Percentiles rank a stretch among this genome's conserved stretches.
phyloP scores from a whole-genome alignment of 2,329 filamentous ascomycete genomes.

The Aspergillus aculeatus region DNA sequence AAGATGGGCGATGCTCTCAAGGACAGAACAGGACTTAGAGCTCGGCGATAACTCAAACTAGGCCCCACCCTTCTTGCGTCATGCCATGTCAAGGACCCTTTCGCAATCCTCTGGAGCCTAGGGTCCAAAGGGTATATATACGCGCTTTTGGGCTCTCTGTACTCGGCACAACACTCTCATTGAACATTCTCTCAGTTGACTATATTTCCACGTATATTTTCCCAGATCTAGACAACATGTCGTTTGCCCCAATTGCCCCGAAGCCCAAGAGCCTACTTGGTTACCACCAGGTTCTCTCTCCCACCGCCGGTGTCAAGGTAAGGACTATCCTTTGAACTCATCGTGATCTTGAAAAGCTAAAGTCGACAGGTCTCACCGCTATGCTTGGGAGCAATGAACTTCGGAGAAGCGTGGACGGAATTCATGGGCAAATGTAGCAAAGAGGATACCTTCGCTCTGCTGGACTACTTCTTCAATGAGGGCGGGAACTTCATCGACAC shows the following conservation, averaged over 20 bases:
- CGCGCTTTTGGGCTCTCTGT: not conserved
- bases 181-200: not conserved
- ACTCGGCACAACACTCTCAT: not conserved
- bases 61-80: not conserved
- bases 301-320: slow-evolving; percentile 53
- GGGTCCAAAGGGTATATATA: not conserved
- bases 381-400: slow-evolving; percentile 45
- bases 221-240: not conserved
- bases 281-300: slow-evolving; percentile 53
- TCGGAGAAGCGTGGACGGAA: slow-evolving; percentile 48
- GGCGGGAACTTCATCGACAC: slow-evolving; percentile 58
- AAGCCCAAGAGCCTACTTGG: slow-evolving; percentile 40
- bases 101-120: not conserved
- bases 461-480: slow-evolving; percentile 51
- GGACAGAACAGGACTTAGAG: not conserved
- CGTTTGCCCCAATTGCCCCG: slow-evolving; percentile 7
- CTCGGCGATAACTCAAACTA: not conserved
- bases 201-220: not conserved
- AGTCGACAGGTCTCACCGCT: not conserved
- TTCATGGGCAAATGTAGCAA: slow-evolving; percentile 47
- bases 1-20: not conserved
- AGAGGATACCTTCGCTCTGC: slow-evolving; percentile 48
- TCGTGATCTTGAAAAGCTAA: not conserved
- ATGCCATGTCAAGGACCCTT: not conserved
- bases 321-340: not conserved